phyloP scores from a whole-genome alignment of 257 asterid genomes.

The Parsonsia alboflavescens region DNA sequence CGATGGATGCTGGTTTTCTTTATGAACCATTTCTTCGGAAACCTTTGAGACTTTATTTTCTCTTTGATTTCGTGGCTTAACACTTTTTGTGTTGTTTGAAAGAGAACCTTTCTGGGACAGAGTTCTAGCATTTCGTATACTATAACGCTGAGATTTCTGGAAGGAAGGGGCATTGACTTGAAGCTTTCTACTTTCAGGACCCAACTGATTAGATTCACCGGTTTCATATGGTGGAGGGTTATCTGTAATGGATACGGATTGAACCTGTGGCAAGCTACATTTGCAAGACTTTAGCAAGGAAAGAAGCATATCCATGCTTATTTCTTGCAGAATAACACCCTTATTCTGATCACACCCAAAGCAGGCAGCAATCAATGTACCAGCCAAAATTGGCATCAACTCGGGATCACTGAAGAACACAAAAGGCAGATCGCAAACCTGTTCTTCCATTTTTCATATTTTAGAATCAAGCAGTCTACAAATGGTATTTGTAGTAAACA shows the following conservation, averaged over 20 bases:
- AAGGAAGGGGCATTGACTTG: constrained; percentile 41
- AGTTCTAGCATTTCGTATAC: constrained; percentile 36
- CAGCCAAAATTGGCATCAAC: constrained; percentile 82
- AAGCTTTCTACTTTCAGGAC: constrained; percentile 41
- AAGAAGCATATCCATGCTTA: constrained; percentile 93
- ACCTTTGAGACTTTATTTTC: constrained; percentile 51
- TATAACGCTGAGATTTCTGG: constrained; percentile 39
- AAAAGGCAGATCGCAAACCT: constrained; percentile 96
- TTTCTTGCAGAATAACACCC: constrained; percentile 88
- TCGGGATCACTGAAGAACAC: constrained; percentile 92
- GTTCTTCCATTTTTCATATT: constrained; percentile 18
- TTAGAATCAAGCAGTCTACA: constrained; percentile 21
- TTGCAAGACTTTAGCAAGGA: constrained; percentile 75
- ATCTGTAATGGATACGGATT: constrained; percentile 17
- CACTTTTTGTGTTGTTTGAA: constrained; percentile 27
- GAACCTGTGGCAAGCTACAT: constrained; percentile 25
- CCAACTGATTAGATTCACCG: constrained; percentile 34
- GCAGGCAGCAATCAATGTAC: constrained; percentile 78
- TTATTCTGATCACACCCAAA: constrained; percentile 92
- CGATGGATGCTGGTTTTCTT: constrained; percentile 30
- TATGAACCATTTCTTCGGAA: constrained; percentile 49
- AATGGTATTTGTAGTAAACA: not conserved
- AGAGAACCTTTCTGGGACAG: constrained; percentile 35
- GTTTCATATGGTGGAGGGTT: constrained; percentile 36
- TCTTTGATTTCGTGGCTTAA: constrained; percentile 48